phyloP scores from a whole-genome alignment of 768 basidiomycete genomes.

The Candolleomyces aberdarensis region DNA sequence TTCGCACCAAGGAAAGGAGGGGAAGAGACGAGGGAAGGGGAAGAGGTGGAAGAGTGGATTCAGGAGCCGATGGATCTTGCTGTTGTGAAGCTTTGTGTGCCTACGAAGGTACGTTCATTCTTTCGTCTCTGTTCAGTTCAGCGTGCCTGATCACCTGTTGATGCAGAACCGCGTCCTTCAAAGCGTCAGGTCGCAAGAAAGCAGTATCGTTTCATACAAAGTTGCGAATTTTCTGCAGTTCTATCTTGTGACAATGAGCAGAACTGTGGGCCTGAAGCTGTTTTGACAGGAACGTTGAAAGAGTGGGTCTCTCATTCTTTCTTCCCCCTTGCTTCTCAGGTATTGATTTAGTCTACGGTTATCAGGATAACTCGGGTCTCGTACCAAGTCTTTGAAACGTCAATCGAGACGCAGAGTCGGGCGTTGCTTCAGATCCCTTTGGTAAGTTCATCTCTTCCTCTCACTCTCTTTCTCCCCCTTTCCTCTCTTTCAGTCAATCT shows the following conservation, averaged over 20 bases:
- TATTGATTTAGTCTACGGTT: too few species aligned
- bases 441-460: slow-evolving; percentile 34
- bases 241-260: slow-evolving; percentile 87
- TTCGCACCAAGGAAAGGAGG: slow-evolving; percentile 47
- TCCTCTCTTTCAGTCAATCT: too few species aligned
- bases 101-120: slow-evolving; percentile 65
- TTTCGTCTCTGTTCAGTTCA: too few species aligned
- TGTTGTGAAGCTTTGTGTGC: slow-evolving; percentile 80
- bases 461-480: slow-evolving; percentile 17
- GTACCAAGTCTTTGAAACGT: slow-evolving; percentile 84
- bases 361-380: slow-evolving; percentile 75
- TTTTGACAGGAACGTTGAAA: slow-evolving; percentile 70
- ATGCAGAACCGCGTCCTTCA: slow-evolving; percentile 83
- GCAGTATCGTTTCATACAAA: slow-evolving; percentile 87
- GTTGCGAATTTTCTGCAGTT: slow-evolving; percentile 95
- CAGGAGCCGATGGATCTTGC: slow-evolving; percentile 78
- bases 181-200: slow-evolving; percentile 91
- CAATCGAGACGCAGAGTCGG: slow-evolving; percentile 81
- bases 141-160: slow-evolving; percentile 2
- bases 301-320: slow-evolving; percentile 56
- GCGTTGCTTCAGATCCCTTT: slow-evolving; percentile 50
- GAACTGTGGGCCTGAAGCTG: slow-evolving; percentile 81
- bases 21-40: slow-evolving; percentile 18
- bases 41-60: slow-evolving; percentile 78
- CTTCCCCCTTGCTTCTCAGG: too few species aligned